A percentile compares a stretch with the other conserved stretches of the same genome.
Evolutionary conservation across 805 yeast genomes (phyloP).

Genomic region (Saturnispora kantuleensis): DNA sequence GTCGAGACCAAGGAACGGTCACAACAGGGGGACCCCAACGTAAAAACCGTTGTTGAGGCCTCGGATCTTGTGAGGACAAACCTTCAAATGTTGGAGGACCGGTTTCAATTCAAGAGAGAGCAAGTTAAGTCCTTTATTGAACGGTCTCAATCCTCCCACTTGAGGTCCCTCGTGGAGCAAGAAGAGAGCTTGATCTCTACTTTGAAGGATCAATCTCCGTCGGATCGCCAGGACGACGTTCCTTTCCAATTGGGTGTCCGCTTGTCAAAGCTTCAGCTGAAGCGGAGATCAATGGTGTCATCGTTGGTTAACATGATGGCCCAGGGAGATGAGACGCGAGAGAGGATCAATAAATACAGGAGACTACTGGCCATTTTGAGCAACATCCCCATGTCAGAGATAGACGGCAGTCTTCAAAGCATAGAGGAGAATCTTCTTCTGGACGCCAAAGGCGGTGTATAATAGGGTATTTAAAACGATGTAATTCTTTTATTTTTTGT

Average conservation of each 20-base stretch:
- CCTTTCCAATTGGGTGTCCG: constrained; percentile 25
- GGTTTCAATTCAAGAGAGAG: constrained; percentile 15
- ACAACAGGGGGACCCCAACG: too few relatives aligned
- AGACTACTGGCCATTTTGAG: constrained; percentile 61
- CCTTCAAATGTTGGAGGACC: constrained; percentile 4
- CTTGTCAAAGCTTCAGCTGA: constrained; percentile 44
- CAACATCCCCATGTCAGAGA: constrained; percentile 55
- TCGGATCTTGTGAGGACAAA: too few relatives aligned
- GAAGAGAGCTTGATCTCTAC: constrained; percentile 23
- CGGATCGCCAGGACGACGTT: neutral
- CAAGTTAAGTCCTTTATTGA: constrained; percentile 26
- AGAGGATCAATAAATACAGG: constrained; percentile 56
- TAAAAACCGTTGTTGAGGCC: constrained; percentile 1
- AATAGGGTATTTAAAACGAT: neutral
- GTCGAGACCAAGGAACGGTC: neutral
- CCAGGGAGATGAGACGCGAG: constrained; percentile 35
- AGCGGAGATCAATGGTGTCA: constrained; percentile 44
- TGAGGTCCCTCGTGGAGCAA: constrained; percentile 34
- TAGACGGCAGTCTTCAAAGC: constrained; percentile 57
- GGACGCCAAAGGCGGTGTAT: constrained; percentile 2
- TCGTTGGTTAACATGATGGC: constrained; percentile 29
- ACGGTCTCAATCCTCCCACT: constrained; percentile 34
- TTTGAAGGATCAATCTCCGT: constrained; percentile 7
- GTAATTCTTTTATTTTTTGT: neutral
- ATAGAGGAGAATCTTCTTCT: constrained; percentile 29